phyloP scores from a whole-genome alignment of 805 yeast species.

The Suhomyces emberorum region DNA sequence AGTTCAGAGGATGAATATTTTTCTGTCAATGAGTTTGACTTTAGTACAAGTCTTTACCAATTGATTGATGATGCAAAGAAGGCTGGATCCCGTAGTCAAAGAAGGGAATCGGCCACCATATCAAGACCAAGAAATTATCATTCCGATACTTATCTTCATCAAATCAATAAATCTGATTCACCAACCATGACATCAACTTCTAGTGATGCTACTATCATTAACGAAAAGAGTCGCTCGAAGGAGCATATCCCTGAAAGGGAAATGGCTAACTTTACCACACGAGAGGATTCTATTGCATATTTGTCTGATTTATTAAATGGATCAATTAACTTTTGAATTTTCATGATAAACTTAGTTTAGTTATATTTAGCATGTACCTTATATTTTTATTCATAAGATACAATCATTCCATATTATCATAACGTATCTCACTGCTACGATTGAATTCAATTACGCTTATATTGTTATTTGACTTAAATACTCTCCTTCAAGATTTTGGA shows the following conservation, averaged over 20 bases:
- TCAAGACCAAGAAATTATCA: not conserved
- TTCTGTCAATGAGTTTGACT: conserved; percentile 29
- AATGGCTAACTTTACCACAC: conserved; percentile 5
- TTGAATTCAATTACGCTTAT: no score
- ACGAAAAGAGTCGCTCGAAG: not conserved
- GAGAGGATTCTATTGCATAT: conserved; percentile 31
- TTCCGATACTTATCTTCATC: not conserved
- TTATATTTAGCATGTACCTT: no score
- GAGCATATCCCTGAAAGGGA: conserved; percentile 1
- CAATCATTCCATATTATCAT: no score
- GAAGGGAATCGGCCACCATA: not conserved
- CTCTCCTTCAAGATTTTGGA: conserved; percentile 50
- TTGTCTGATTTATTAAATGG: conserved; percentile 32
- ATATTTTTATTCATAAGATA: no score
- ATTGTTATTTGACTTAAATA: no score
- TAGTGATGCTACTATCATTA: conserved; percentile 21
- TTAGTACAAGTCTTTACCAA: conserved; percentile 2
- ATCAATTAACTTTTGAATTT: conserved; percentile 14
- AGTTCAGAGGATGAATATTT: conserved; percentile 34
- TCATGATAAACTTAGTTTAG: no score
- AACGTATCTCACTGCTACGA: no score
- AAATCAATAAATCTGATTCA: not conserved
- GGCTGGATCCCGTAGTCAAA: not conserved
- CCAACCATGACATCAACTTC: conserved; percentile 12
- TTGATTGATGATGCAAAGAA: conserved; percentile 2